phyloP scores from a whole-genome alignment of 2,329 filamentous ascomycete genomes.

The Aspergillus sp. region DNA sequence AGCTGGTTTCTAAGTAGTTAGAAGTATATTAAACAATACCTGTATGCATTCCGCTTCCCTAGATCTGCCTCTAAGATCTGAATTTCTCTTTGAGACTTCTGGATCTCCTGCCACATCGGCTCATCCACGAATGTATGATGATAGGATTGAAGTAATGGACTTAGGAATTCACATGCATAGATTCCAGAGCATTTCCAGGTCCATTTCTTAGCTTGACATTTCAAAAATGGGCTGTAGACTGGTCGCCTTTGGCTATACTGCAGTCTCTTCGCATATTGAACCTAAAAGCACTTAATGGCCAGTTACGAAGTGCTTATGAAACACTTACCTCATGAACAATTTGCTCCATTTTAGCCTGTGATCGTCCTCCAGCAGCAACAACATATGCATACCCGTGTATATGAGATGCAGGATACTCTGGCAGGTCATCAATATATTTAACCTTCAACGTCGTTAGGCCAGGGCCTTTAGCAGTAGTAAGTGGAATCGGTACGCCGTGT shows the following conservation, averaged over 20 bases:
- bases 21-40: neutral
- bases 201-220: conserved; percentile 1
- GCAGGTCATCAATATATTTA: neutral
- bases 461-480: conserved; percentile 1
- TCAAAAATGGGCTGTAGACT: conserved; percentile 1
- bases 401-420: neutral
- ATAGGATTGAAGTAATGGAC: neutral
- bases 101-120: neutral
- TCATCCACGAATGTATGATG: conserved; percentile 1
- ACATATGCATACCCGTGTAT: conserved; percentile 1
- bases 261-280: conserved; percentile 1
- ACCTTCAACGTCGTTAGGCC: neutral
- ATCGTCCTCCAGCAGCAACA: conserved; percentile 1
- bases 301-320: conserved; percentile 1
- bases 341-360: conserved; percentile 2
- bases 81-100: neutral
- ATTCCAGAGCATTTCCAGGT: conserved; percentile 1
- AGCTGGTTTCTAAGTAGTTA: conserved; percentile 2
- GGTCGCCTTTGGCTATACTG: neutral
- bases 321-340: conserved; percentile 1
- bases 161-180: neutral
- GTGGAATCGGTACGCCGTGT: conserved; percentile 1
- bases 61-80: neutral
- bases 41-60: conserved; percentile 1
- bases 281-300: neutral